Conservation (phyloP, 2,329 filamentous ascomycete species). For the Ustulina deusta region DNA sequence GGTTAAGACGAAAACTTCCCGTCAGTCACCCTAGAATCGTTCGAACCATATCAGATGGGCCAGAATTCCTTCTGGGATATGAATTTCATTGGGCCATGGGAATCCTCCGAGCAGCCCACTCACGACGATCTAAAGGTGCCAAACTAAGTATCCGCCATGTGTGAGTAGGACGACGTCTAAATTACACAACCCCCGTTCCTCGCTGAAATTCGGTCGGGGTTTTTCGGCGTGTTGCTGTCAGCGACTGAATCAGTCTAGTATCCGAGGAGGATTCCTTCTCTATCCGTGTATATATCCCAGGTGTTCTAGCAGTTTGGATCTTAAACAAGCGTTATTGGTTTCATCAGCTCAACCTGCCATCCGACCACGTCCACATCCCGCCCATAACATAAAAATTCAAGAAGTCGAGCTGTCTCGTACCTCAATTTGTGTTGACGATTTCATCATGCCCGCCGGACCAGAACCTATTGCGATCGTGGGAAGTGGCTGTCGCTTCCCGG, state of each 20-base stretch:
- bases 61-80: slow-evolving; percentile 19
- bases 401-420: not conserved
- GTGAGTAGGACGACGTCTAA: not conserved
- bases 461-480: slow-evolving; percentile 19
- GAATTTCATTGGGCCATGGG: slow-evolving; percentile 23
- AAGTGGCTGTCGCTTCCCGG: slow-evolving; percentile 32
- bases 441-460: not conserved
- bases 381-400: not conserved
- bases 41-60: slow-evolving; percentile 6
- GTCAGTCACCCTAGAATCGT: slow-evolving; percentile 3
- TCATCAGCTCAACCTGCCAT: slow-evolving; percentile 7
- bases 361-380: not conserved
- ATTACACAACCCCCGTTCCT: not conserved
- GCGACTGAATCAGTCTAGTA: not conserved
- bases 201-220: not conserved
- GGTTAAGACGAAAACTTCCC: slow-evolving; percentile 1
- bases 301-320: not conserved
- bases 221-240: not conserved
- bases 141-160: not conserved
- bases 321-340: not conserved
- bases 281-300: not conserved
- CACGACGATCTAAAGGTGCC: not conserved
- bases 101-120: slow-evolving; percentile 1
- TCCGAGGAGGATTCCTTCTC: not conserved
- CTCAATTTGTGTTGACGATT: not conserved